Base-by-base conservation (phyloP, 2,329 filamentous ascomycete species). In the Diaporthe ilicicola region DNA sequence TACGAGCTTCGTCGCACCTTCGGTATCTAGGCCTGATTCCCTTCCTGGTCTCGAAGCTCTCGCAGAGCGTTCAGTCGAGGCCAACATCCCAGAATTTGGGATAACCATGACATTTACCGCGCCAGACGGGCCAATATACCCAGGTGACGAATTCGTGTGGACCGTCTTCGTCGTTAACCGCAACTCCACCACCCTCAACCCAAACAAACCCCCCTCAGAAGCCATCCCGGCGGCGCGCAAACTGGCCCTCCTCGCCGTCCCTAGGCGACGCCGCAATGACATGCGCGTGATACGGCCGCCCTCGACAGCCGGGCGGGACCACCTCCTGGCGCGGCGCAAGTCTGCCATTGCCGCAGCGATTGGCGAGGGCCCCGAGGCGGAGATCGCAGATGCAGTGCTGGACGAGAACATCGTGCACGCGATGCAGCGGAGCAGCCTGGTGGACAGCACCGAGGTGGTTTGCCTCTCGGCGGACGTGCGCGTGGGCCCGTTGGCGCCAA, bases 91-190 rank as follows among this genome's bases (percentile, higher is more conserved):
- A 3, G 87, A 92, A 71, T 88, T 93, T 64, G 92, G 92, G 71
- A 88, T 95, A 70, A 93, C 91, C 44, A 90, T 95, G 82, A 94
- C 92, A 50, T 91, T 96, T 77, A 88, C 87, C 7, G 90, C 88
- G 0, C 92, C 92, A 42, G 72, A 80, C 15, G 77, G 81, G 27
- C 84, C 86, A 67, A 84, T 93, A 29, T 85, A 84, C 70, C 87
- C 90, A 0, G 92, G 92, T 46, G 86, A 93, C 55, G 84, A 90
- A 62, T 94, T 96, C 78, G 83, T 84, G 50, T 94, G 93, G 91
- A 88, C 87, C 42, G 86, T 95, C 19, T 92, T 94, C 76, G 90
- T 95, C 46, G 91, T 94, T 74, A 96, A 95, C 79, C 89, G 91
- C 61, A 89, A 88, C 56, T 82, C 83, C 50, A 42, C 61, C 2